A percentile compares a stretch with the other conserved stretches of the same genome.
phyloP scores from a whole-genome alignment of 331 rosid species.

The Arachis monticola region DNA sequence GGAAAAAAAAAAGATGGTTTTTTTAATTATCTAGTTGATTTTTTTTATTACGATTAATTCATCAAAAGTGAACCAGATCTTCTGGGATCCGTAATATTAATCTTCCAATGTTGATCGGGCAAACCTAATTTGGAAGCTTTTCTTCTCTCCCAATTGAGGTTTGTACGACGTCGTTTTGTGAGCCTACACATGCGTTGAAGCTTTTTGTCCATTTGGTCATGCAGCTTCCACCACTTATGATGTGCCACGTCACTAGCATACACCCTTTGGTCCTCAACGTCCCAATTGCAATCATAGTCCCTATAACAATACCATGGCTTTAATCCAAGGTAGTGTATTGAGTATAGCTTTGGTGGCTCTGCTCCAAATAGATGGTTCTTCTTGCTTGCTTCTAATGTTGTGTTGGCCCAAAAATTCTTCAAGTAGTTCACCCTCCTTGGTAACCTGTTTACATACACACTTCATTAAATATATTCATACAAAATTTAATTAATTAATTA shows the following conservation, averaged over 20 bases:
- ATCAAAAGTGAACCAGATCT: constrained; percentile 64
- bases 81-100: constrained; percentile 86
- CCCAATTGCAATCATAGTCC: constrained; percentile 99
- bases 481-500: no score
- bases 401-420: constrained; percentile 89
- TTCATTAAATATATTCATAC: no score
- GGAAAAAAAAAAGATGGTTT: not conserved
- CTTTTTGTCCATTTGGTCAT: constrained; percentile 60
- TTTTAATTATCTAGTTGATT: not conserved
- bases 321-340: constrained; percentile 79
- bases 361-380: constrained; percentile 74
- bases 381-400: constrained; percentile 55
- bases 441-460: constrained; percentile 37
- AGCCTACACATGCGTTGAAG: constrained; percentile 69
- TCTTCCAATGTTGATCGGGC: constrained; percentile 70
- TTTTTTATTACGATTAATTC: constrained; percentile 21
- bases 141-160: constrained; percentile 77
- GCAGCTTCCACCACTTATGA: constrained; percentile 75
- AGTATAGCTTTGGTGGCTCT: constrained; percentile 75
- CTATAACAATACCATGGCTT: constrained; percentile 95
- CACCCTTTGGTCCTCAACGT: constrained; percentile 60
- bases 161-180: constrained; percentile 59
- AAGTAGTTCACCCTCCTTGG: constrained; percentile 78
- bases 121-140: constrained; percentile 52
- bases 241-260: constrained; percentile 97